Evolutionary conservation across 1,139 yeast species (phyloP).

Genomic region (Taphrina confusa): DNA sequence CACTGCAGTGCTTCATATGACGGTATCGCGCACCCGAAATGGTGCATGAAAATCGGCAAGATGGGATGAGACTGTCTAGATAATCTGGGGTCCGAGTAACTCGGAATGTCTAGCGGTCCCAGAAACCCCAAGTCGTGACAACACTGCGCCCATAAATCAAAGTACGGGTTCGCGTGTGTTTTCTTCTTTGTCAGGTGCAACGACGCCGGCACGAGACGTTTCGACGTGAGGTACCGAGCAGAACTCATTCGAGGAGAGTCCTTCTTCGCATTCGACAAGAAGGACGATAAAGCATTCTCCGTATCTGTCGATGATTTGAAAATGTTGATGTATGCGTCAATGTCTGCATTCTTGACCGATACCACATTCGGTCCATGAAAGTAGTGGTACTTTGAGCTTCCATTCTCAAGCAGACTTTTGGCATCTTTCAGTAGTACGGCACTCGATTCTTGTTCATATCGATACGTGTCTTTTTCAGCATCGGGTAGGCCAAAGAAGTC

Average conservation of each 20-base stretch:
- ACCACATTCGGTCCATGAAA: not conserved
- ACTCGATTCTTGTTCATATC: slow-evolving; percentile 14
- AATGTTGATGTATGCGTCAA: slow-evolving; percentile 16
- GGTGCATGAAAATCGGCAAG: slow-evolving; percentile 32
- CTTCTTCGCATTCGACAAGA: slow-evolving; percentile 24
- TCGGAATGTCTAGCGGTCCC: slow-evolving; percentile 15
- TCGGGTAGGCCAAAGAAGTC: slow-evolving; percentile 6
- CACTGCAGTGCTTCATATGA: slow-evolving; percentile 19
- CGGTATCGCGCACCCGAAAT: slow-evolving; percentile 31
- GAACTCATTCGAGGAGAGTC: not conserved
- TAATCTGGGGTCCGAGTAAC: slow-evolving; percentile 10
- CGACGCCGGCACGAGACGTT: not conserved
- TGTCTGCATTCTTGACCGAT: not conserved
- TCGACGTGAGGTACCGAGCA: slow-evolving; percentile 13
- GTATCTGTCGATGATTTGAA: slow-evolving; percentile 19
- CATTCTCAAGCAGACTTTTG: not conserved
- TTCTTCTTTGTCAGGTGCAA: slow-evolving; percentile 6
- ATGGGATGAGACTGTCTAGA: slow-evolving; percentile 16
- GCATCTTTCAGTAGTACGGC: slow-evolving; percentile 10
- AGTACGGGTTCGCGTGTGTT: slow-evolving; percentile 21
- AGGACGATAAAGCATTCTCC: slow-evolving; percentile 8
- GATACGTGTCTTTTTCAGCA: slow-evolving; percentile 14
- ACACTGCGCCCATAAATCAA: slow-evolving; percentile 14
- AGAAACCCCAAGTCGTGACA: slow-evolving; percentile 22
- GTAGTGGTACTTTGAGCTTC: slow-evolving; percentile 9